Evolutionary conservation across 2,329 filamentous ascomycete genomes (phyloP), one percentile per base, ranked within the genome.

Genomic region (Macroventuria anomochaeta): DNA sequence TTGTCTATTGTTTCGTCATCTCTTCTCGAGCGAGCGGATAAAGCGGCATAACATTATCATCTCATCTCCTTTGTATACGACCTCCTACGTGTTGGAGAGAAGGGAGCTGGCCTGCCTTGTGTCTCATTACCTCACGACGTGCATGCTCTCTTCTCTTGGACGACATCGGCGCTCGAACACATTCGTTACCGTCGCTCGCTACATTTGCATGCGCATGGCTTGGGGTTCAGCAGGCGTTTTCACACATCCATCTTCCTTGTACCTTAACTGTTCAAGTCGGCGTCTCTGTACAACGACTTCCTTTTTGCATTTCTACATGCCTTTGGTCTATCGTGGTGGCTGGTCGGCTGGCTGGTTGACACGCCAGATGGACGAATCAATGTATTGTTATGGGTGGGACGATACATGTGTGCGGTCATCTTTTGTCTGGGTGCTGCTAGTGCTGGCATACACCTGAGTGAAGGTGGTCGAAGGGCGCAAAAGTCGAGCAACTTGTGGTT

Each of bases 91-190:
- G 59, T 60, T 58, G 56, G 67, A 66, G 67, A 67, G 63, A 66
- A 68, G 64, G 68, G 61, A 65, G 67, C 67, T 59, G 67, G 68
- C 53, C 62, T 70, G 56, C 68, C 67, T 65, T 67, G 55, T 55
- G 57, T 61, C 58, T 65, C 61, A 63, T 52, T 49, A 48, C 53
- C 58, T 67, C 53, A 71, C 65, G 68, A 69, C 54, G 47, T 66
- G 63, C 60, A 65, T 66, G 57, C 59, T 61, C 53, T 46, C 52
- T 42, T 57, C 49, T 53, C 50, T 57, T 51, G 54, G 21, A 44
- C 41, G 29, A 40, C 34, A 46, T 36, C 12, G 52, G 44, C 40
- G 36, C 52, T 40, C 52, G 25, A 33, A 15, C 41, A 42, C 52
- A 20, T 37, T 55, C 48, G 46, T 40, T 50, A 42, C 38, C 40